Evolutionary conservation across 2,329 filamentous ascomycete genomes (phyloP), one percentile per base, ranked within the genome.

Genomic region (Scedosporium minutisporum): DNA sequence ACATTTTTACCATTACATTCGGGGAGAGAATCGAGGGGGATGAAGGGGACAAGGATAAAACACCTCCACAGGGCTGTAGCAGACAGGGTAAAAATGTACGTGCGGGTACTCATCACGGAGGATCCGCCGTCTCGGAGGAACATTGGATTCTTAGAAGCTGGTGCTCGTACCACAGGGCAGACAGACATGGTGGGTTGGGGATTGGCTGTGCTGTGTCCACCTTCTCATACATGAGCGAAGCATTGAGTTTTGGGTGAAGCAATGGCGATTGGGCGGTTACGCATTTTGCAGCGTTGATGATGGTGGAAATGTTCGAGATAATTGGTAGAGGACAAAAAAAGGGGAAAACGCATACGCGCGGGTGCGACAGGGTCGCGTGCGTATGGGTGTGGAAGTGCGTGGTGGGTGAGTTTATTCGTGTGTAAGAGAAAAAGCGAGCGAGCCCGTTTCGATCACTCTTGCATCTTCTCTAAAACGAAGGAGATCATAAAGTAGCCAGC

Each of bases 31-130:
- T 27, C 23, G 48, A 48, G 60, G 23, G 23, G 23, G 69, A 69
- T 65, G 65, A 64, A 69, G 67, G 68, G 67, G 64, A 66, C 66
- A 69, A 69, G 68, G 68, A 65, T 71, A 68, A 68, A 69, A 69
- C 66, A 67, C 55, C 58, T 55, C 44, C 68, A 65, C 66, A 67
- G 65, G 65, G 66, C 64, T 65, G 63, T 66, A 65, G 66, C 68
- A 59, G 57, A 21, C 60, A 65, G 66, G 67, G 66, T 58, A 63
- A 57, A 60, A 59, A 62, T 63, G 64, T 62, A 61, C 62, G 64
- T 57, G 25, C 55, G 57, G 51, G 21, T 42, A 59, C 57, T 44
- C 57, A 38, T n/a, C 41, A 59, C 41, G 57, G 57, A 42, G 57
- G 60, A 61, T 51, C 48, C 48, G 25, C 46, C 46, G 44, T 51